Conservation (phyloP, 1,284 basidiomycete species). For the Bondarzewia mesenterica region DNA sequence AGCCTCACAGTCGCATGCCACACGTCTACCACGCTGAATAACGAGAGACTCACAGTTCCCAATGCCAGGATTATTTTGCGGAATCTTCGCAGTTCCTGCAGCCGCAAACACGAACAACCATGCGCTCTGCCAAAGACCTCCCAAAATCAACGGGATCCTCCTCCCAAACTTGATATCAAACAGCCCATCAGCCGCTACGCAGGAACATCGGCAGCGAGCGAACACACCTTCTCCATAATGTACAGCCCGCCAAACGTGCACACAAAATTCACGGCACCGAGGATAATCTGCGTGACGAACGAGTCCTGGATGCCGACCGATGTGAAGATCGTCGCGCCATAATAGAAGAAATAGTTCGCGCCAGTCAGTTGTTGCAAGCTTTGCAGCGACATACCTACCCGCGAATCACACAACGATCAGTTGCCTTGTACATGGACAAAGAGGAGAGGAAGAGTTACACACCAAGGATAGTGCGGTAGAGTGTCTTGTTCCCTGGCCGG, state of each 20-base stretch:
- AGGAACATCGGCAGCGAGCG: background rate
- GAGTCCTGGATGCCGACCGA: conserved; percentile 62
- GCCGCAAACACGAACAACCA: conserved; percentile 78
- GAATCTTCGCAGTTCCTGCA: conserved; percentile 62
- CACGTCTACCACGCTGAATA: too few species aligned
- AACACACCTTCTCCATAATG: conserved; percentile 50
- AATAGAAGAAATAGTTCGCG: conserved; percentile 65
- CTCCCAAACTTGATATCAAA: conserved; percentile 49
- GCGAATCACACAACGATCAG: conserved; percentile 4
- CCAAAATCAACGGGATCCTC: conserved; percentile 53
- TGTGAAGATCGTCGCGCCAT: conserved; percentile 63
- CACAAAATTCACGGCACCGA: conserved; percentile 62
- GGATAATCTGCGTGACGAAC: conserved; percentile 67
- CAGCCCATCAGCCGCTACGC: background rate
- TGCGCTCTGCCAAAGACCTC: conserved; percentile 64
- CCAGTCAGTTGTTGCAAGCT: conserved; percentile 74
- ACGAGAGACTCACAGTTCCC: conserved; percentile 38
- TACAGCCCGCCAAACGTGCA: conserved; percentile 67
- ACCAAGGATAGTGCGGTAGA: conserved; percentile 57
- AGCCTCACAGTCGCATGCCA: too few species aligned
- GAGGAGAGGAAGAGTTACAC: conserved; percentile 12
- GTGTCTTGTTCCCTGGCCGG: conserved; percentile 38
- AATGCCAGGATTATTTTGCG: conserved; percentile 35
- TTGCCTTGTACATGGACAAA: background rate
- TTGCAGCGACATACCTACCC: conserved; percentile 60